These are phyloP conservation scores for Sugiyamaella neomexicana DNA, from an alignment of 1,139 yeast genomes.

Conservation along the genomic window DNA sequence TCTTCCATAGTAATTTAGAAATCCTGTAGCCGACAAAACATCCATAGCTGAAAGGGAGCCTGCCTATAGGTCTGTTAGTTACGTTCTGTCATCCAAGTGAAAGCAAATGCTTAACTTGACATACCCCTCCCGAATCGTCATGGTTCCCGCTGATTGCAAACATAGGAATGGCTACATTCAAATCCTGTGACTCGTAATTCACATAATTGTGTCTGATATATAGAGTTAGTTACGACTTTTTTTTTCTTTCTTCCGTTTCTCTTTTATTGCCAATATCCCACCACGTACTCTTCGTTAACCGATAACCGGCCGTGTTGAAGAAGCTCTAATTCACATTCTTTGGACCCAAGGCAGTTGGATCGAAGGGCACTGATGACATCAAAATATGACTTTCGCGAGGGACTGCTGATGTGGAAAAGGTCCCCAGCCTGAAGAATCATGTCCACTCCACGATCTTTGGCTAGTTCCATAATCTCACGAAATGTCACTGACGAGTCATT, in stretches of 20 bases:
- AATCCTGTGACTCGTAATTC: conserved; percentile 86
- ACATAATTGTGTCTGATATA: conserved; percentile 53
- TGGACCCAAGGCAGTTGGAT: conserved; percentile 75
- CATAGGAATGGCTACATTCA: conserved; percentile 87
- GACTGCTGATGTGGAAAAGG: conserved; percentile 85
- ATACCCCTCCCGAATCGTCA: conserved; percentile 89
- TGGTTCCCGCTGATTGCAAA: conserved; percentile 96
- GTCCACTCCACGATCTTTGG: conserved; percentile 71
- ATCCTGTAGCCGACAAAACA: conserved; percentile 74
- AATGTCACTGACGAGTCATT: conserved; percentile 88
- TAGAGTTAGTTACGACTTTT: background rate
- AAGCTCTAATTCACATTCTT: conserved; percentile 83
- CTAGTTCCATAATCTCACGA: conserved; percentile 75
- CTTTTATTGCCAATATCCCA: background rate
- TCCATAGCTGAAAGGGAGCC: conserved; percentile 74
- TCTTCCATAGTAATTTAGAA: conserved; percentile 87
- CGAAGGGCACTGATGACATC: conserved; percentile 78
- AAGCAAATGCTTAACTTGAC: conserved; percentile 19
- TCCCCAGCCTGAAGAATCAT: conserved; percentile 94
- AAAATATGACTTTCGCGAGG: conserved; percentile 80
- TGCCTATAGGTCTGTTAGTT: conserved; percentile 37
- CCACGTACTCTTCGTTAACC: conserved; percentile 50
- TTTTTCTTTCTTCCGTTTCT: too few relatives aligned
- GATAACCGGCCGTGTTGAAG: conserved; percentile 73
- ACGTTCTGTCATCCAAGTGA: background rate